Base-by-base conservation (phyloP, 176 grass and related monocot genomes). In the Dactylis glomerata region DNA sequence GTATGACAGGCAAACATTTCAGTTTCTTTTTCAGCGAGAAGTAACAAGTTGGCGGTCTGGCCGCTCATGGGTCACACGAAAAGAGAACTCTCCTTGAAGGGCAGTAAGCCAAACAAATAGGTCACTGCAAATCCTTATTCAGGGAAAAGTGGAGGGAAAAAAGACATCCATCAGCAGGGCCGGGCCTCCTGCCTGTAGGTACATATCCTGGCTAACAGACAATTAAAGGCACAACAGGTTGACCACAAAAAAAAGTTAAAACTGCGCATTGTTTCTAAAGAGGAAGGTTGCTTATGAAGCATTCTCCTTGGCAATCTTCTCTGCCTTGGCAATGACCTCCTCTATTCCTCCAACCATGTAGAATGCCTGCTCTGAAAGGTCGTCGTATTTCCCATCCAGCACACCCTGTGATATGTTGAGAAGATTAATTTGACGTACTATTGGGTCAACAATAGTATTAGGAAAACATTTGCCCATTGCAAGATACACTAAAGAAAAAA, bases 281-380 rank as follows among this genome's bases (percentile, higher is more conserved):
- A 89, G 30, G 49, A 23, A 22, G 38, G 38, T 55, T 77, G 51
- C 82, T 91, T 85, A 94, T 83, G 56, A 82, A 51, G 94, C 58
- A 12, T 86, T 87, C 78, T 97, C 94, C 90, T 94, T 97, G 77
- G 92, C 90, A 72, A 97, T 97, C 88, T 97, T 97, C 83, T 97
- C 94, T 4, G 90, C 92, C 83, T 97, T 97, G 56, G 94, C 92
- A 81, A 94, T 92, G 32, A 97, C 94, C 82, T 97, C 94, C 49
- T 97, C 92, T 10, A 94, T 94, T 75, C 94, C 94, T 94, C 92
- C 92, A 86, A 97, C 92, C 94, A 94, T 97, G 63, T 97, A 97
- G 87, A 94, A 94, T 79, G 94, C 94, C 62, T 97, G 94, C 84
- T 97, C 94, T 1, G 90, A 49, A 79, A 97, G 92, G 52, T 97